Percentiles rank a stretch among this genome's conserved stretches.
phyloP scores from a whole-genome alignment of 2,329 filamentous ascomycete genomes.

The Alternaria hordeiaustralica region DNA sequence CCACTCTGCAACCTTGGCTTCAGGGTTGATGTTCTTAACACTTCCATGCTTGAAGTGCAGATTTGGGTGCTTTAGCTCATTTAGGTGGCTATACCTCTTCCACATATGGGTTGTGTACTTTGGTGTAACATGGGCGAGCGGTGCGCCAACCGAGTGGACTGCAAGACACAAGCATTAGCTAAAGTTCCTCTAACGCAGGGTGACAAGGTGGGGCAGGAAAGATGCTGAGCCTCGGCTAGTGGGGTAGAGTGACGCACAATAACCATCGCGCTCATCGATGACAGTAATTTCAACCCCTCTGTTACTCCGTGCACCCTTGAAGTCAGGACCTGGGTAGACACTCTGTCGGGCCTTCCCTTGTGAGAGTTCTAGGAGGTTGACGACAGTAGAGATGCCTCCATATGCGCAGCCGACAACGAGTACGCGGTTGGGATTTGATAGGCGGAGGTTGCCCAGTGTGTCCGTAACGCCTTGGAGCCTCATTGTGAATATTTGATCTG shows the following conservation, averaged over 20 bases:
- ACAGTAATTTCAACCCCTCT: conserved; percentile 73
- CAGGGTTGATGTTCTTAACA: conserved; percentile 65
- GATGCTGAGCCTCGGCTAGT: conserved; percentile 24
- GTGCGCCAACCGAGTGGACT: conserved; percentile 80
- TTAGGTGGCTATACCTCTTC: conserved; percentile 71
- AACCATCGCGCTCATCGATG: conserved; percentile 83
- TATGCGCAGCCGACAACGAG: conserved; percentile 76
- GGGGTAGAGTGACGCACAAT: conserved; percentile 62
- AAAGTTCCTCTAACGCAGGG: conserved; percentile 6
- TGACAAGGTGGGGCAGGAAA: conserved; percentile 11
- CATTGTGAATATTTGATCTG: conserved; percentile 34
- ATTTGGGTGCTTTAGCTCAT: conserved; percentile 67
- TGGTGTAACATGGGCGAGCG: conserved; percentile 70
- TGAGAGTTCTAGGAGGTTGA: conserved; percentile 72
- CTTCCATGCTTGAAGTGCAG: conserved; percentile 71
- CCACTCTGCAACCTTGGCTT: conserved; percentile 63
- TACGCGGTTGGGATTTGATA: conserved; percentile 51
- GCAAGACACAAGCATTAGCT: conserved; percentile 26
- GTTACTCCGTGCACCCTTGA: conserved; percentile 48
- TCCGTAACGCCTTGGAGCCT: conserved; percentile 35
- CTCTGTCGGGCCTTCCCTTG: conserved; percentile 62
- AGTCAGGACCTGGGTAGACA: conserved; percentile 44
- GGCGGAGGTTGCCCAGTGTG: conserved; percentile 32
- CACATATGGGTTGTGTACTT: conserved; percentile 72
- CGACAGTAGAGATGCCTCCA: conserved; percentile 69